Evolutionary conservation across 768 basidiomycete species (phyloP).

Genomic region (Leccinum fibrillosum): DNA sequence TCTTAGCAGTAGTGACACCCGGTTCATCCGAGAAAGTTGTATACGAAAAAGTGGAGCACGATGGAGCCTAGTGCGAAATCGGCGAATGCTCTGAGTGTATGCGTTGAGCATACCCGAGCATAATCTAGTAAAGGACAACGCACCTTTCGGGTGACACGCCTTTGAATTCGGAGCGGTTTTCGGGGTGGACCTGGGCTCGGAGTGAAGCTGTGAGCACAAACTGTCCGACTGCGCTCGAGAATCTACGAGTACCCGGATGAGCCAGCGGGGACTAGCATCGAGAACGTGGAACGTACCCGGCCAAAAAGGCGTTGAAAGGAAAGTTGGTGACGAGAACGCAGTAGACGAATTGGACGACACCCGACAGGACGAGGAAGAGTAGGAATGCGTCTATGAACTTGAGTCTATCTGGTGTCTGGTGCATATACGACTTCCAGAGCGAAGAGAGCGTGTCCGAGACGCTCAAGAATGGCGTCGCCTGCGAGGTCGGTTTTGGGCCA

Average conservation of each 20-base stretch:
- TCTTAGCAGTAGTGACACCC: not conserved
- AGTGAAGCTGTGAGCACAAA: constrained; percentile 94
- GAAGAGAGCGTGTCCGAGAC: constrained; percentile 41
- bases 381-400: constrained; percentile 95
- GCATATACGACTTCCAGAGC: constrained; percentile 74
- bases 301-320: constrained; percentile 96
- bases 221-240: constrained; percentile 91
- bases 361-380: constrained; percentile 87
- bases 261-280: not conserved
- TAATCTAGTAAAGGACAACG: constrained; percentile 21
- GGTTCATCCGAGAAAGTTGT: constrained; percentile 89
- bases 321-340: constrained; percentile 89
- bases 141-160: constrained; percentile 92
- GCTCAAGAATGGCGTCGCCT: constrained; percentile 13
- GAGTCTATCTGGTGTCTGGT: constrained; percentile 75
- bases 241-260: constrained; percentile 53
- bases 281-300: constrained; percentile 64
- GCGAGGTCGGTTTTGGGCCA: constrained; percentile 29
- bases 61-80: constrained; percentile 96
- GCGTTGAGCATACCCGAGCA: not conserved
- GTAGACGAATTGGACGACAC: constrained; percentile 87
- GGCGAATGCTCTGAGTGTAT: constrained; percentile 77
- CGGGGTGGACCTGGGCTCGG: constrained; percentile 87
- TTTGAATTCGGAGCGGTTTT: constrained; percentile 79
- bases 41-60: constrained; percentile 96